phyloP scores from a whole-genome alignment of 2,329 filamentous ascomycete genomes.

The Chaetomiaceae sp. region DNA sequence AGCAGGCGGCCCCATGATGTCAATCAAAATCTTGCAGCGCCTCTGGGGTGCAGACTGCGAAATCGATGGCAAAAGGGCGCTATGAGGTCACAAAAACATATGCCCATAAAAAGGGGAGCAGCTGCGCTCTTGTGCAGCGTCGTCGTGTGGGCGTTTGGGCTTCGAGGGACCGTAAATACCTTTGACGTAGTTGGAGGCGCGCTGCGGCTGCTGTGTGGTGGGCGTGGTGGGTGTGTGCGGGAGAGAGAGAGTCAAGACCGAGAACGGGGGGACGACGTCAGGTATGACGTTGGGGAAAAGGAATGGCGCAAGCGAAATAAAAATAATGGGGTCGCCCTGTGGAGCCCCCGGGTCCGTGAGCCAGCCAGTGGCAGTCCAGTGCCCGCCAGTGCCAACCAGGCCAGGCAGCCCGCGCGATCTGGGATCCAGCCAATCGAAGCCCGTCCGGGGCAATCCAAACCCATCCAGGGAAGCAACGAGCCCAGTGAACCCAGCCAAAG shows the following conservation, averaged over 20 bases:
- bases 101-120: conserved; percentile 20
- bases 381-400: neutral
- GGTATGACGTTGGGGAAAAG: conserved; percentile 30
- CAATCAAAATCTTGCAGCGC: conserved; percentile 32
- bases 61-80: conserved; percentile 15
- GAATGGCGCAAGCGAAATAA: conserved; percentile 28
- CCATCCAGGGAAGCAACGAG: no score
- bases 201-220: neutral
- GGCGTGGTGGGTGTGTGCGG: conserved; percentile 11
- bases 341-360: conserved; percentile 14
- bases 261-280: conserved; percentile 29
- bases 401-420: neutral
- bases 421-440: conserved; percentile 5
- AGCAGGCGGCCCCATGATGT: conserved; percentile 46
- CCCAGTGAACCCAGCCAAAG: neutral
- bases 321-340: conserved; percentile 24
- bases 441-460: neutral
- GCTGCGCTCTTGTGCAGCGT: conserved; percentile 23
- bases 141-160: conserved; percentile 11
- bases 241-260: conserved; percentile 20
- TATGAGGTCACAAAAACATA: conserved; percentile 27
- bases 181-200: conserved; percentile 19
- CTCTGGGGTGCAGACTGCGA: conserved; percentile 14
- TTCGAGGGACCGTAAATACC: conserved; percentile 20
- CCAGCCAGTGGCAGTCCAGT: conserved; percentile 4